Percentiles rank a stretch among this genome's conserved stretches.
phyloP scores from a whole-genome alignment of 352 stramenopile species.

The Thraustochytrium striatum region DNA sequence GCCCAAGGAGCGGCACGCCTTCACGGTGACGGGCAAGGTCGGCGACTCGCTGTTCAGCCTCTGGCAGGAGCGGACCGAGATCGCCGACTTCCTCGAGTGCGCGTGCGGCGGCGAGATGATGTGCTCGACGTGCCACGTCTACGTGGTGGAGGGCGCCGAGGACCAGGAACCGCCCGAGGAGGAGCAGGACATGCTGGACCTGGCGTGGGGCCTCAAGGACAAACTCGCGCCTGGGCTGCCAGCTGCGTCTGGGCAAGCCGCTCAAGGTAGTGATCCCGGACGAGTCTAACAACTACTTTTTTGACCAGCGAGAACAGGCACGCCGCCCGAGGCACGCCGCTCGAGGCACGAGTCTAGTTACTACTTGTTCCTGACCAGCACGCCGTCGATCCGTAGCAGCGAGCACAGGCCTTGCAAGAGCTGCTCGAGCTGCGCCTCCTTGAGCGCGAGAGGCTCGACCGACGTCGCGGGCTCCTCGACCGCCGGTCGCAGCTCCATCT shows the following conservation, averaged over 20 bases:
- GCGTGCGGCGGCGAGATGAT: conserved; percentile 66
- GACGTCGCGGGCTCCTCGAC: too few relatives aligned
- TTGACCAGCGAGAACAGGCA: too few relatives aligned
- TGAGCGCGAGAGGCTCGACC: neutral
- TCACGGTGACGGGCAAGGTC: conserved; percentile 5
- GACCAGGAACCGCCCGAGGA: conserved; percentile 56
- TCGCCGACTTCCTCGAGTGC: conserved; percentile 62
- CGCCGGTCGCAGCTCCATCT: too few relatives aligned
- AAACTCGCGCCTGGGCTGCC: conserved; percentile 60
- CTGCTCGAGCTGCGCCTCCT: neutral
- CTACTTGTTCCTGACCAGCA: too few relatives aligned
- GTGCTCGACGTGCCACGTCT: conserved; percentile 70
- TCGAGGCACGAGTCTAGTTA: too few relatives aligned
- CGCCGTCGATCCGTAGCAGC: neutral
- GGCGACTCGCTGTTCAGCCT: conserved; percentile 47
- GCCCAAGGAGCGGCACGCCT: neutral
- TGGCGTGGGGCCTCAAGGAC: conserved; percentile 58
- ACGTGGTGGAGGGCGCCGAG: conserved; percentile 64
- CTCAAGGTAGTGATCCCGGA: conserved; percentile 53
- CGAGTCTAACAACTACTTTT: conserved; percentile 54
- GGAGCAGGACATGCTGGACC: conserved; percentile 63
- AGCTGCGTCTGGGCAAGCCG: conserved; percentile 56
- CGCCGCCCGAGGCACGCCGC: too few relatives aligned
- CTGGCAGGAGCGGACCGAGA: conserved; percentile 49
- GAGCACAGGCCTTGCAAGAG: neutral